Conservation (phyloP, 768 basidiomycete genomes). For the Hygrophoropsis aurantiaca region DNA sequence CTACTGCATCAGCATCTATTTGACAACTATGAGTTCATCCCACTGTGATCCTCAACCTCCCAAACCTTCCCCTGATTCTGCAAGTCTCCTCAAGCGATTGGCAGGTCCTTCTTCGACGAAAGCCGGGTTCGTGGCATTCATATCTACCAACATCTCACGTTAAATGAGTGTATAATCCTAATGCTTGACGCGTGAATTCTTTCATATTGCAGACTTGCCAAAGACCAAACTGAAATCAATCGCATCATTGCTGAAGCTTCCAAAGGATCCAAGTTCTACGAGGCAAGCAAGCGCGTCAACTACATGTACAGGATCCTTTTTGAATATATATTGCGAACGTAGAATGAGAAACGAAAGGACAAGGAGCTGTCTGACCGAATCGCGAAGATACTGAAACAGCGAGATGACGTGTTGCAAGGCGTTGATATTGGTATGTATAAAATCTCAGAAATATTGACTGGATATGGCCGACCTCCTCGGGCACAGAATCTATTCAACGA, state of each 20-base stretch:
- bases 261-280: slow-evolving; percentile 91
- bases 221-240: slow-evolving; percentile 84
- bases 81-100: slow-evolving; percentile 73
- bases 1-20: too few species aligned
- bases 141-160: not conserved
- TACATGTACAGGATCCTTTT: not conserved
- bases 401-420: slow-evolving; percentile 56
- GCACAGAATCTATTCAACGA: slow-evolving; percentile 57
- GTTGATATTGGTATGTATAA: slow-evolving; percentile 53
- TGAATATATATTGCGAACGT: slow-evolving; percentile 8
- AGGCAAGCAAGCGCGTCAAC: slow-evolving; percentile 41
- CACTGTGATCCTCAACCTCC: slow-evolving; percentile 14
- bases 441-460: too few species aligned
- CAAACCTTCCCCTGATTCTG: slow-evolving; percentile 56
- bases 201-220: slow-evolving; percentile 50
- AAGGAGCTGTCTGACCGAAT: slow-evolving; percentile 81
- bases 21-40: too few species aligned
- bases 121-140: slow-evolving; percentile 62
- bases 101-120: slow-evolving; percentile 89
- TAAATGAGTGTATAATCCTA: not conserved
- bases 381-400: slow-evolving; percentile 59
- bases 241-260: slow-evolving; percentile 87
- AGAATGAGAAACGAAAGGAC: slow-evolving; percentile 92
- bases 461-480: not conserved
- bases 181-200: slow-evolving; percentile 1